Evolutionary conservation across 1,284 basidiomycete species (phyloP).

Genomic region (Ustilago crameri): DNA sequence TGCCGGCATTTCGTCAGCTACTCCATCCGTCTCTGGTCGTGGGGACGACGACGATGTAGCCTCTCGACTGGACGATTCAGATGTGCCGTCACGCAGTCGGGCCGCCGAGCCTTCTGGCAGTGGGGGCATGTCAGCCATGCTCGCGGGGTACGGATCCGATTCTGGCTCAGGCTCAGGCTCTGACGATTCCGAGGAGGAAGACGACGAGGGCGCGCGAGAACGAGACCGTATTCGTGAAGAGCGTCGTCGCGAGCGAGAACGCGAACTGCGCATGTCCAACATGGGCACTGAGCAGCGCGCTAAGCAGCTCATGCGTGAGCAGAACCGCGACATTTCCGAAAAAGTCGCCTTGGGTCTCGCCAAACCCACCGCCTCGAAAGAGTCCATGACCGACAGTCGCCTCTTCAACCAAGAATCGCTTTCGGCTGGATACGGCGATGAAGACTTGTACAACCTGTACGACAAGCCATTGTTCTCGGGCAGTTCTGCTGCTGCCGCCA

Average conservation of each 20-base stretch:
- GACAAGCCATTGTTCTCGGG: constrained; percentile 96
- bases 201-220: constrained; percentile 85
- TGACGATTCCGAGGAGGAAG: constrained; percentile 65
- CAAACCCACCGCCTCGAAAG: constrained; percentile 90
- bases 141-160: constrained; percentile 72
- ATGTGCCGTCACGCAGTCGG: constrained; percentile 6
- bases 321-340: constrained; percentile 98
- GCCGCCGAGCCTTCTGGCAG: constrained; percentile 4
- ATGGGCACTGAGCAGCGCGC: constrained; percentile 98
- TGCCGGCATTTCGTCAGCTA: constrained; percentile 74
- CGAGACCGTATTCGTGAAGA: constrained; percentile 90
- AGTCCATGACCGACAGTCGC: constrained; percentile 91
- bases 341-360: constrained; percentile 97
- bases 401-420: constrained; percentile 96
- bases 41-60: constrained; percentile 27
- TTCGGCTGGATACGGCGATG: constrained; percentile 80
- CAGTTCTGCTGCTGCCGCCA: constrained; percentile 92
- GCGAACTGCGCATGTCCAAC: constrained; percentile 98
- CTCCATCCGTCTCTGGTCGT: constrained; percentile 24
- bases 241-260: constrained; percentile 91
- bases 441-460: constrained; percentile 92
- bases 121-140: constrained; percentile 37
- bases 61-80: constrained; percentile 24
- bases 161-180: constrained; percentile 75
- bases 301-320: constrained; percentile 89